phyloP scores from a whole-genome alignment of 176 grass and related monocot species.

The Avena atlantica region DNA sequence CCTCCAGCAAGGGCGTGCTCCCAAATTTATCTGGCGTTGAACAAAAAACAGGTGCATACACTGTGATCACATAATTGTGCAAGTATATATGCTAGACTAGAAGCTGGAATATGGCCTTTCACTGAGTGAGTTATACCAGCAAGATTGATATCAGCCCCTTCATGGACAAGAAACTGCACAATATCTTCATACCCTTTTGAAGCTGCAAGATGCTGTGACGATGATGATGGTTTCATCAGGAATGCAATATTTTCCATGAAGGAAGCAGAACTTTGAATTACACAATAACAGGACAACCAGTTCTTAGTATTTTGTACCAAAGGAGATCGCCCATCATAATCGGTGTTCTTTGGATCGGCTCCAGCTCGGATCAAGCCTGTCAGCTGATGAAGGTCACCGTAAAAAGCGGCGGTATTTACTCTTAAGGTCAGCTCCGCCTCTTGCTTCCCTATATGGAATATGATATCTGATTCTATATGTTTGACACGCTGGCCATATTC shows the following conservation, averaged over 20 bases:
- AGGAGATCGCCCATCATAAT: slow-evolving; percentile 90
- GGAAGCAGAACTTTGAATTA: background rate
- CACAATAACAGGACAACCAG: background rate
- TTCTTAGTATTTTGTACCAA: slow-evolving; percentile 57
- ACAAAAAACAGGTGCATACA: background rate
- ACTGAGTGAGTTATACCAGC: slow-evolving; percentile 49
- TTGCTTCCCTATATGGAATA: slow-evolving; percentile 90
- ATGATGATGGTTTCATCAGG: background rate
- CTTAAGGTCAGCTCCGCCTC: slow-evolving; percentile 87
- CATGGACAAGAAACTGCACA: slow-evolving; percentile 65
- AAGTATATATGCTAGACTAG: background rate
- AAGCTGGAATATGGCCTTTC: background rate
- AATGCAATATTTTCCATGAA: background rate
- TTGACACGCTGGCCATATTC: slow-evolving; percentile 68
- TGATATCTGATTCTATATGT: slow-evolving; percentile 87
- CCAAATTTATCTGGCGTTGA: slow-evolving; percentile 82
- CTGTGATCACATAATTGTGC: background rate
- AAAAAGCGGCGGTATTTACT: slow-evolving; percentile 80
- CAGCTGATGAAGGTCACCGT: slow-evolving; percentile 76
- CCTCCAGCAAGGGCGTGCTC: slow-evolving; percentile 86
- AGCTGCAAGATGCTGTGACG: slow-evolving; percentile 80
- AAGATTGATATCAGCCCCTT: slow-evolving; percentile 76
- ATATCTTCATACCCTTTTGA: slow-evolving; percentile 80
- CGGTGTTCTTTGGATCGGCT: slow-evolving; percentile 81
- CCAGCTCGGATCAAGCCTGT: slow-evolving; percentile 79